Evolutionary conservation across 345 rosid genomes (phyloP), one percentile per base, ranked within the genome.

Genomic region (Eucalyptus shirleyi): DNA sequence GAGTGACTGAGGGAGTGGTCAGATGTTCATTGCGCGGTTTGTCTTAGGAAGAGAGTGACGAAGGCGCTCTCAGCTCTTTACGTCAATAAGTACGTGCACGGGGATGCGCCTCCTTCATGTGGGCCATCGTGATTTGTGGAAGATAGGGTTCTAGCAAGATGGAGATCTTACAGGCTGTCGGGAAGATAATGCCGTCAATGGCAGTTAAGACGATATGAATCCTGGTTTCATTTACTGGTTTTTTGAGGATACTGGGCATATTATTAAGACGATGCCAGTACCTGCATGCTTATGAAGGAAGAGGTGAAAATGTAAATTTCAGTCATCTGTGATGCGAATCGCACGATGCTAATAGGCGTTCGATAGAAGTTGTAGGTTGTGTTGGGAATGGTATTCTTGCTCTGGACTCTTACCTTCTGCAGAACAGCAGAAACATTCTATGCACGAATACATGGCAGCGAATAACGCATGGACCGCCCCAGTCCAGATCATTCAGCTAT

Each of bases 1-100:
- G 93, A 92, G 51, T 92, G 96, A 87, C 87, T 96, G 89, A 93
- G 93, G 89, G 93, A 90, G 37, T 96, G 99, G 97, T 94, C 97
- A 83, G 97, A 97, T 91, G 17, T 95, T 50, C 94, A 95, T 89
- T 93, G 96, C 88, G 87, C 94, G 3, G 91, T 97, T 89, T 90
- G 97, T 77, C 94, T 95, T 88, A 92, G 96, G 81, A 96, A 98
- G 88, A 95, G 95, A 89, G 99, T 96, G 88, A 98, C 98, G 2
- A 95, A 16, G 53, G 93, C 93, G 37, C 90, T 97, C 86, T 90
- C 95, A 90, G 91, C 92, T 89, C 94, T 97, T 88, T 42, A 87
- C n/a, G 88, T 95, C 45, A 91, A 91, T 72, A 91, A 91, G 88
- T 91, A 92, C 47, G 93, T 92, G 50, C 91, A 89, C 3, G 91